phyloP scores from a whole-genome alignment of 805 yeast species.

The Saccharomycopsis sp. region DNA sequence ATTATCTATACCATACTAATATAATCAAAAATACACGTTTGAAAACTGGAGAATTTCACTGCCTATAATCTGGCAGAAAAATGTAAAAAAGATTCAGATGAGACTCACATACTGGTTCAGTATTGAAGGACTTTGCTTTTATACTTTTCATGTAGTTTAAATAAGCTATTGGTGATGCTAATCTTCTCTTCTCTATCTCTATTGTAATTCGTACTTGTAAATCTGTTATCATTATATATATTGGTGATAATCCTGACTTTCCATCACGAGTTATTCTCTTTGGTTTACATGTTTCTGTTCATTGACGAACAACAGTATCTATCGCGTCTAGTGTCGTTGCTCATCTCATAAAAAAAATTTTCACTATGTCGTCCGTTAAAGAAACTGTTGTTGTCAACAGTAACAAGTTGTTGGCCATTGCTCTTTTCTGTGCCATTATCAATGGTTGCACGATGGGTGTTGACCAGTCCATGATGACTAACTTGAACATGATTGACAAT shows the following conservation, averaged over 20 bases:
- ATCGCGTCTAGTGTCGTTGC: background rate
- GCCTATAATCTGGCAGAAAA: too few relatives aligned
- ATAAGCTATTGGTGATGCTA: background rate
- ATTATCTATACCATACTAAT: too few relatives aligned
- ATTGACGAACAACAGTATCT: background rate
- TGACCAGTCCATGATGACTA: background rate
- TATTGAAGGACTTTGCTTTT: background rate
- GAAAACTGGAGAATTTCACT: too few relatives aligned
- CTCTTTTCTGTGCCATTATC: constrained; percentile 1
- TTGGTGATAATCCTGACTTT: background rate
- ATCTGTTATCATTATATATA: background rate
- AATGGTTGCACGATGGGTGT: constrained; percentile 1
- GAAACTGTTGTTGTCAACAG: background rate
- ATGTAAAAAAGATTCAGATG: too few relatives aligned
- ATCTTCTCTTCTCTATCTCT: background rate
- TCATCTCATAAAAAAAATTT: background rate
- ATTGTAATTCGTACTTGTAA: too few relatives aligned
- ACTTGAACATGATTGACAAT: background rate
- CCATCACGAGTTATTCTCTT: background rate
- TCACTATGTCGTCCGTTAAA: background rate
- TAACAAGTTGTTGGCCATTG: background rate
- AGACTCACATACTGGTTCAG: background rate
- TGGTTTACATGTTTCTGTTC: background rate
- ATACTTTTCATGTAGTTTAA: background rate
- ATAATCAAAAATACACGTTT: too few relatives aligned